Base-by-base conservation (phyloP, 371 early-diverging fungal species). In the Thermomucor indicae-seudaticae region DNA sequence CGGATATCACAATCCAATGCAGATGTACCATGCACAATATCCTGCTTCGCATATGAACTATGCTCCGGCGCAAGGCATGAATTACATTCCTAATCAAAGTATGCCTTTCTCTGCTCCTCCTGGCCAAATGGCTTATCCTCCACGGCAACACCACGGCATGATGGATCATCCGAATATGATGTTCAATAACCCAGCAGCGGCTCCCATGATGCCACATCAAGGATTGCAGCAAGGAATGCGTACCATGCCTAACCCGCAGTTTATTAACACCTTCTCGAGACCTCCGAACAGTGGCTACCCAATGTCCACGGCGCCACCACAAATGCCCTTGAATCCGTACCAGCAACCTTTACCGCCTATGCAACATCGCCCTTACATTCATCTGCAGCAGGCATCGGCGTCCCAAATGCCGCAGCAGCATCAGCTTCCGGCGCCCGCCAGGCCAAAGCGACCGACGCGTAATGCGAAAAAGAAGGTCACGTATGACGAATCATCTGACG, bases 401-500 rank as follows among this genome's bases (percentile, higher is more conserved):
- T n/a, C n/a, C n/a, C n/a, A n/a, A n/a, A n/a, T n/a, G n/a, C 58
- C 58, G 25, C 60, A 62, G 58, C 62, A 73, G 62, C 56, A 55
- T n/a, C 49, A 57, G 12, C 46, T 53, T 47, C 16, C 64, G 55
- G 19, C 55, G 6, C 35, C 63, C 20, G 32, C 64, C n/a, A 50
- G 62, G 23, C 67, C 70, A 4, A 59, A 65, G 31, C 56, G 70
- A 30, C 57, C 74, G 10, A 42, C 55, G 11, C 55, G 75, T 25
- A 64, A 60, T 29, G 62, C 66, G 14, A 71, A 65, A 46, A 69
- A 69, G 56, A 69, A 61, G 42, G 60, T 62, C 5, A 49, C 49
- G 27, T 71, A 75, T 25, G 75, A 75, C 16, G 64, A 66, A 34
- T 64, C 75, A 10, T 71, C 75, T 7, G 72, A 75, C 20, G 75